Conservation (phyloP, 2,329 filamentous ascomycete genomes). For the Trichoderma aggressivum region DNA sequence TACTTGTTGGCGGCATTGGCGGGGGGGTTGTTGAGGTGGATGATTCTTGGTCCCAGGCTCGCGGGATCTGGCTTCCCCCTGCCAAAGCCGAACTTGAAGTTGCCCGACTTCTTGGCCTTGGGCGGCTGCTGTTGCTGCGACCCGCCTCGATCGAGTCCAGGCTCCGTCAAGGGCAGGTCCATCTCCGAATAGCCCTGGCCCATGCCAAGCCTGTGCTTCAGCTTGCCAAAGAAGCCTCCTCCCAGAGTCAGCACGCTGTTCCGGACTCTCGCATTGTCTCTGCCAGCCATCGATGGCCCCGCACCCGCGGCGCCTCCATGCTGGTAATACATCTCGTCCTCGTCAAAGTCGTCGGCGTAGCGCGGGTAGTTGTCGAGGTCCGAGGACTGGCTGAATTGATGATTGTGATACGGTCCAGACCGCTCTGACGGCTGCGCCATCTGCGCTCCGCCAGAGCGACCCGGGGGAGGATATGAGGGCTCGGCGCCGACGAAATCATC, state of each 20-base stretch:
- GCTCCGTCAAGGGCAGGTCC: slow-evolving; percentile 91
- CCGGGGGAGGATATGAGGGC: slow-evolving; percentile 44
- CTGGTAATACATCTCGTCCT: slow-evolving; percentile 80
- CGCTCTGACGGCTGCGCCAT: background rate
- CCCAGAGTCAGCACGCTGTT: slow-evolving; percentile 88
- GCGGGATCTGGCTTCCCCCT: slow-evolving; percentile 82
- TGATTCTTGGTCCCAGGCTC: slow-evolving; percentile 85
- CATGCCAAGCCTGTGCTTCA: slow-evolving; percentile 90
- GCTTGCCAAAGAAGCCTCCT: slow-evolving; percentile 79
- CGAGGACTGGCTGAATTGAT: slow-evolving; percentile 70
- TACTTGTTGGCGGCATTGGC: slow-evolving; percentile 89
- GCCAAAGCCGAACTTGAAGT: slow-evolving; percentile 92
- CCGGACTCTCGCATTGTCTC: slow-evolving; percentile 64
- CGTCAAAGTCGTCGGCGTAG: slow-evolving; percentile 85
- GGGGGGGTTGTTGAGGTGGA: slow-evolving; percentile 93
- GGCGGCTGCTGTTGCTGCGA: slow-evolving; percentile 31
- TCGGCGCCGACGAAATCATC: slow-evolving; percentile 85
- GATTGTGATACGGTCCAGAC: slow-evolving; percentile 44
- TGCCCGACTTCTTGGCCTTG: slow-evolving; percentile 60
- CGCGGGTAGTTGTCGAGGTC: slow-evolving; percentile 84
- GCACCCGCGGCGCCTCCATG: slow-evolving; percentile 60
- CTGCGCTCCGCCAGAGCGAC: slow-evolving; percentile 36
- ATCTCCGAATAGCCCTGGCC: slow-evolving; percentile 90
- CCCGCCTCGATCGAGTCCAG: slow-evolving; percentile 43
- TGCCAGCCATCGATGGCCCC: slow-evolving; percentile 45